Conservation (phyloP, 1,284 basidiomycete genomes). For the Apiotrichum siamense region DNA sequence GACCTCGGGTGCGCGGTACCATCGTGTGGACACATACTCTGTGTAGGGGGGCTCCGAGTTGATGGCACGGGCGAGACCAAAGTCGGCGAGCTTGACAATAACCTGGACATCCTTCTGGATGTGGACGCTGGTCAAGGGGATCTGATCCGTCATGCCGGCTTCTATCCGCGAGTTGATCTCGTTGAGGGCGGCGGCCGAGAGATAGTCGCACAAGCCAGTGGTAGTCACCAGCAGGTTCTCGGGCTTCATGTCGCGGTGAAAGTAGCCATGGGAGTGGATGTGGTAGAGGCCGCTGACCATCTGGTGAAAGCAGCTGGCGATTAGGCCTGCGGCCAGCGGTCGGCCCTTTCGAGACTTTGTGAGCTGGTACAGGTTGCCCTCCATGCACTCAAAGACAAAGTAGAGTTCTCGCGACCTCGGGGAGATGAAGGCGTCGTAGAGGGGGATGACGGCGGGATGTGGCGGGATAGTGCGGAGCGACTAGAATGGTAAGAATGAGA, state of each 20-base stretch:
- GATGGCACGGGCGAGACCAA: slow-evolving; percentile 91
- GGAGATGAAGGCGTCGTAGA: slow-evolving; percentile 97
- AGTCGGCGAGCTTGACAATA: slow-evolving; percentile 97
- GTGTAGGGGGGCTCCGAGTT: slow-evolving; percentile 88
- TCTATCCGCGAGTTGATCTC: slow-evolving; percentile 30
- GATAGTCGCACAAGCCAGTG: slow-evolving; percentile 90
- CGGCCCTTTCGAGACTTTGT: slow-evolving; percentile 94
- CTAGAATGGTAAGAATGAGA: slow-evolving; percentile 48
- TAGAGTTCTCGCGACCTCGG: slow-evolving; percentile 91
- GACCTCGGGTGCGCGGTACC: slow-evolving; percentile 99
- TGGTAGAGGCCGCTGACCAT: slow-evolving; percentile 85
- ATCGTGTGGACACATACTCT: slow-evolving; percentile 96
- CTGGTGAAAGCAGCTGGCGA: slow-evolving; percentile 91
- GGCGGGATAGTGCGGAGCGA: slow-evolving; percentile 88
- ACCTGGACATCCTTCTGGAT: slow-evolving; percentile 88
- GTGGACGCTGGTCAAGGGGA: neutral
- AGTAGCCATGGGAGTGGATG: slow-evolving; percentile 88
- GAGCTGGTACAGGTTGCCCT: slow-evolving; percentile 98
- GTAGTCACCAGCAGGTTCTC: slow-evolving; percentile 99
- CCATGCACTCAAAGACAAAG: slow-evolving; percentile 99
- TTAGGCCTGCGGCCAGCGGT: slow-evolving; percentile 86
- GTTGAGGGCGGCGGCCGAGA: slow-evolving; percentile 50
- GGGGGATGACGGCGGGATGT: slow-evolving; percentile 95
- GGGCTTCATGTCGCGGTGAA: slow-evolving; percentile 99
- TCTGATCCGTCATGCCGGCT: neutral